Conservation (phyloP, 306 rosid species). For the Spatholobus suberectus region DNA sequence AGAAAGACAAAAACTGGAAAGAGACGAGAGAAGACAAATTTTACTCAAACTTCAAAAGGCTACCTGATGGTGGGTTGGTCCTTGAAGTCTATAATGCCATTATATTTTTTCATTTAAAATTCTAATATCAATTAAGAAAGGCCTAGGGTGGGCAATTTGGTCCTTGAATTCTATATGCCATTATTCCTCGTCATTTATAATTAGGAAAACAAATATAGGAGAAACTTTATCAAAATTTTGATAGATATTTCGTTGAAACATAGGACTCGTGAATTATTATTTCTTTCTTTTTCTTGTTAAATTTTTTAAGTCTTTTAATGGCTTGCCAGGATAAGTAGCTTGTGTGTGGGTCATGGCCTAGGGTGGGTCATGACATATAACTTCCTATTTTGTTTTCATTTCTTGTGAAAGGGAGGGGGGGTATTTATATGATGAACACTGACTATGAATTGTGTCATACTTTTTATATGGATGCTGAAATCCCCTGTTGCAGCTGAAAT, state of each 20-base stretch:
- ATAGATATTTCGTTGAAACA: background rate
- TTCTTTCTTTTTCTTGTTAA: background rate
- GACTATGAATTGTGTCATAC: slow-evolving; percentile 27
- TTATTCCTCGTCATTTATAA: background rate
- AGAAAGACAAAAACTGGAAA: slow-evolving; percentile 53
- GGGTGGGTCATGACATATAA: background rate
- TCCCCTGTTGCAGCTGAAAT: slow-evolving; percentile 72
- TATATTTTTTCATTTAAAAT: slow-evolving; percentile 42
- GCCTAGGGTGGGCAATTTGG: background rate
- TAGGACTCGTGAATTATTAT: background rate
- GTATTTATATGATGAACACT: slow-evolving; percentile 26
- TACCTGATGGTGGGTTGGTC: slow-evolving; percentile 60
- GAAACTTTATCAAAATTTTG: background rate
- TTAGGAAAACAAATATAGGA: slow-evolving; percentile 7
- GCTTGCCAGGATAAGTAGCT: background rate
- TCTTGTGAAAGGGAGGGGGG: slow-evolving; percentile 17
- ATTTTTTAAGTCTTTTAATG: background rate
- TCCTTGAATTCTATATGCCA: background rate
- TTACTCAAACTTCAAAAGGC: slow-evolving; percentile 50
- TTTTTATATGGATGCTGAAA: slow-evolving; percentile 40
- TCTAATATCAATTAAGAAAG: slow-evolving; percentile 37
- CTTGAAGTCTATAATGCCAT: slow-evolving; percentile 48
- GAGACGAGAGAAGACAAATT: slow-evolving; percentile 47
- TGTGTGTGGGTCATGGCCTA: background rate
- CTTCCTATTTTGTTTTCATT: background rate